Percentiles rank a stretch among this genome's conserved stretches.
Evolutionary conservation across 192 early-diverging fungal genomes (phyloP).

Genomic region (Jimgerdemannia flammicorona): DNA sequence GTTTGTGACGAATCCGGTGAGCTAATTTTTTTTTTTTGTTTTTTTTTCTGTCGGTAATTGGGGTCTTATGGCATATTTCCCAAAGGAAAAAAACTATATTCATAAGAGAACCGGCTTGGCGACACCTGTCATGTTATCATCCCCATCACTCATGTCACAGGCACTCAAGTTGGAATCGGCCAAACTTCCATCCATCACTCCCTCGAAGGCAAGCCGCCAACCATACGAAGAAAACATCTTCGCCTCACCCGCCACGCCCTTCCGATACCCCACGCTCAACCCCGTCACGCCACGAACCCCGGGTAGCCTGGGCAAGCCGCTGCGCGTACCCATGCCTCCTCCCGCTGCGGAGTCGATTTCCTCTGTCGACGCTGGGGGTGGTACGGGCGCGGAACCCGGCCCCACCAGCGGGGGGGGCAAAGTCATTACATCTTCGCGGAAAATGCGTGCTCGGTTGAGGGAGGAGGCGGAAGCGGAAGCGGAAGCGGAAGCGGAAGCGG

Average conservation of each 20-base stretch:
- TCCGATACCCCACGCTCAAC: not conserved
- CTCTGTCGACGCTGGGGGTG: not conserved
- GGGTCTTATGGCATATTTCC: too few relatives aligned
- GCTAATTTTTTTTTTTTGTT: too few relatives aligned
- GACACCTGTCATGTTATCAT: too few relatives aligned
- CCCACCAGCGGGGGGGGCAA: not conserved
- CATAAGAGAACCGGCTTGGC: too few relatives aligned
- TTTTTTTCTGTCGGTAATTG: too few relatives aligned
- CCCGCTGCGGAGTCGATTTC: not conserved
- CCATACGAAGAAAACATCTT: not conserved
- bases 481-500: not conserved
- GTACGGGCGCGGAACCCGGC: too few relatives aligned
- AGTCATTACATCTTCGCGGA: not conserved
- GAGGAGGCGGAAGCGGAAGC: not conserved
- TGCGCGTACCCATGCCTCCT: not conserved
- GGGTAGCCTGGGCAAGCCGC: not conserved
- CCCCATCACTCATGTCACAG: not conserved
- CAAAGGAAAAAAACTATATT: too few relatives aligned
- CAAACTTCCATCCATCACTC: not conserved
- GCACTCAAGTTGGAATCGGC: not conserved
- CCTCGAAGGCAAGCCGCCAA: not conserved
- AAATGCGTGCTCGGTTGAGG: not conserved
- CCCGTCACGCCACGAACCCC: not conserved
- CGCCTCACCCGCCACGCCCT: not conserved
- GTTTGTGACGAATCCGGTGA: not conserved